Evolutionary conservation across 1,284 basidiomycete genomes (phyloP).

Genomic region (Chondrostereum purpureum): DNA sequence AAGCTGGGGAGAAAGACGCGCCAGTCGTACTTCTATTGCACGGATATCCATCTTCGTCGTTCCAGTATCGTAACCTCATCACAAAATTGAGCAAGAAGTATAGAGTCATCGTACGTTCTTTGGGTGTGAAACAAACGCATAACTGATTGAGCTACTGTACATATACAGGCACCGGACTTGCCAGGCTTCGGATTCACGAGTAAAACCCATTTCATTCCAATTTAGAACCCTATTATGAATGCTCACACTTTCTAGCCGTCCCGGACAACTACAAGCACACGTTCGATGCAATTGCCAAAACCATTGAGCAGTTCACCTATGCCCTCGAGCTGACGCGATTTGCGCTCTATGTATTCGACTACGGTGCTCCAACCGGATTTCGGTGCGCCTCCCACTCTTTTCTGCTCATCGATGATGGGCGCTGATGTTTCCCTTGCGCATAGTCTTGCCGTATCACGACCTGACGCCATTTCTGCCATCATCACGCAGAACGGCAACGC

Average conservation of each 20-base stretch:
- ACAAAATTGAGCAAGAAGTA: conserved; percentile 33
- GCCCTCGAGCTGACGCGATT: conserved; percentile 30
- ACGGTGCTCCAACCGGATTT: conserved; percentile 37
- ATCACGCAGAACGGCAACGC: conserved; percentile 45
- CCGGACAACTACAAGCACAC: conserved; percentile 31
- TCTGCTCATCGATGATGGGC: neutral
- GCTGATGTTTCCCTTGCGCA: conserved; percentile 10
- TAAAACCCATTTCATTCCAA: neutral
- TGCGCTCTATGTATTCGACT: conserved; percentile 44
- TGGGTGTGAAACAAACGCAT: neutral
- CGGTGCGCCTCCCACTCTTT: conserved; percentile 17
- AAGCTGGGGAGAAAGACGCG: conserved; percentile 24
- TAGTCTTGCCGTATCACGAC: conserved; percentile 37
- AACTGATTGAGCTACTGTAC: conserved; percentile 1
- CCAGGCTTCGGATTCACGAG: conserved; percentile 44
- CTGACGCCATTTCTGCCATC: conserved; percentile 35
- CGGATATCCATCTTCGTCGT: conserved; percentile 41
- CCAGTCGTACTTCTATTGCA: conserved; percentile 40
- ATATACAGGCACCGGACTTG: conserved; percentile 35
- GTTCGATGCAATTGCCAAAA: conserved; percentile 33
- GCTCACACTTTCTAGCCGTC: conserved; percentile 17
- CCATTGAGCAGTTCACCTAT: conserved; percentile 34
- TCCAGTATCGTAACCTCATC: conserved; percentile 43
- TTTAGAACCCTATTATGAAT: neutral
- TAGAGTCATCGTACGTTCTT: conserved; percentile 28